Percentiles rank a stretch among this genome's conserved stretches.
Conservation (phyloP, 1,284 basidiomycete species). For the Cutaneotrichosporon sp. region DNA sequence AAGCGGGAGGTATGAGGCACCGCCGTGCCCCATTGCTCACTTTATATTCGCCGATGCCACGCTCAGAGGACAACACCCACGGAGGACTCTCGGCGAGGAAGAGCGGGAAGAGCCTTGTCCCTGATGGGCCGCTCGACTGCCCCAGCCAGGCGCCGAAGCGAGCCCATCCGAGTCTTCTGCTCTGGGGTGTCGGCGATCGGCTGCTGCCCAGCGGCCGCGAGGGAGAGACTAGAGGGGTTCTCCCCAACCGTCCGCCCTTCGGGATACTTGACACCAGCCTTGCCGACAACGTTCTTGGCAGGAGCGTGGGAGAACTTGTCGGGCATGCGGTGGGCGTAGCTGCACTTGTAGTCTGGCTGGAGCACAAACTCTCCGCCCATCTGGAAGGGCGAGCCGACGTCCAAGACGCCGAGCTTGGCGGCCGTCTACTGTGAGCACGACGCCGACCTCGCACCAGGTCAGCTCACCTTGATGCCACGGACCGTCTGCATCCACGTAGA, state of each 20-base stretch:
- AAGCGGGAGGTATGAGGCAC: too few relatives aligned
- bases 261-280: background rate
- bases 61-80: too few relatives aligned
- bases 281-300: background rate
- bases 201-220: too few relatives aligned
- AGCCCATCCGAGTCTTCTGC: too few relatives aligned
- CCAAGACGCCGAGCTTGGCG: background rate
- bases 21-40: too few relatives aligned
- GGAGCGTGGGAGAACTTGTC: constrained; percentile 23
- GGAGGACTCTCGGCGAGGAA: too few relatives aligned
- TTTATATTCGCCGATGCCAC: too few relatives aligned
- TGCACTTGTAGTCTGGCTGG: constrained; percentile 33
- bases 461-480: background rate
- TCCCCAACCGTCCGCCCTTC: background rate
- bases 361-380: constrained; percentile 52
- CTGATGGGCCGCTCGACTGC: too few relatives aligned
- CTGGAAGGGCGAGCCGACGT: constrained; percentile 31
- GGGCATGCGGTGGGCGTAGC: constrained; percentile 52
- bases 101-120: too few relatives aligned
- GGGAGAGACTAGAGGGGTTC: too few relatives aligned
- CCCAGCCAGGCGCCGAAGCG: too few relatives aligned
- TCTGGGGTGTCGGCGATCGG: too few relatives aligned
- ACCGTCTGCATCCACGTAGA: background rate
- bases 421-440: background rate
- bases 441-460: background rate